Evolutionary conservation across 2,329 filamentous ascomycete genomes (phyloP).

Genomic region (Penicillium frequentans): DNA sequence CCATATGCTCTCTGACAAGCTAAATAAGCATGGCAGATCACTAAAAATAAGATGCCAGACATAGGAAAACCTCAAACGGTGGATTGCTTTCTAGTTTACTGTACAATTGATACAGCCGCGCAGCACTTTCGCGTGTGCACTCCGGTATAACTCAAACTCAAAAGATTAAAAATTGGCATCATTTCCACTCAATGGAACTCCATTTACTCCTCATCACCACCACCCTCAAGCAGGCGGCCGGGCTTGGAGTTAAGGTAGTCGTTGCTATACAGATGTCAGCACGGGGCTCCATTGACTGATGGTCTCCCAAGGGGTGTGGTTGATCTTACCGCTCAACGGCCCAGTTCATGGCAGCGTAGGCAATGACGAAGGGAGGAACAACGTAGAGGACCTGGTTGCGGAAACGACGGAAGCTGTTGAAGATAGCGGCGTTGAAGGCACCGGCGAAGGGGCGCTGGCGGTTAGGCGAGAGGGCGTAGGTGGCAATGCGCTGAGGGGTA

Average conservation of each 20-base stretch:
- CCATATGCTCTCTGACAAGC: background rate
- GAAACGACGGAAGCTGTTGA: slow-evolving; percentile 91
- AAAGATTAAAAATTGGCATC: slow-evolving; percentile 3
- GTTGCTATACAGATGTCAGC: slow-evolving; percentile 39
- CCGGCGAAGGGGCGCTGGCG: slow-evolving; percentile 85
- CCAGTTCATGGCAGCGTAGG: slow-evolving; percentile 86
- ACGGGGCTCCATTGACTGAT: background rate
- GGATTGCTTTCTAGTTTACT: slow-evolving; percentile 44
- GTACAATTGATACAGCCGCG: slow-evolving; percentile 36
- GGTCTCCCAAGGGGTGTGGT: slow-evolving; percentile 32
- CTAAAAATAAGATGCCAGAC: background rate
- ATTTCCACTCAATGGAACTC: slow-evolving; percentile 3
- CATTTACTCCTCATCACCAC: slow-evolving; percentile 32
- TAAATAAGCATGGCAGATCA: background rate
- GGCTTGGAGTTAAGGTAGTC: slow-evolving; percentile 54
- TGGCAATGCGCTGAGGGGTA: slow-evolving; percentile 57
- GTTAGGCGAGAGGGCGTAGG: slow-evolving; percentile 81
- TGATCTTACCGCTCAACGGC: slow-evolving; percentile 76
- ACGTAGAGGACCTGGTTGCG: slow-evolving; percentile 86
- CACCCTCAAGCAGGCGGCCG: slow-evolving; percentile 40
- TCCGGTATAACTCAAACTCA: slow-evolving; percentile 10
- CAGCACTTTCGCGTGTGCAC: slow-evolving; percentile 7
- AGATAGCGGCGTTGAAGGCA: slow-evolving; percentile 75
- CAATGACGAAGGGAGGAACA: slow-evolving; percentile 72
- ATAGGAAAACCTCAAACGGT: slow-evolving; percentile 22